phyloP scores from a whole-genome alignment of 352 stramenopile genomes.

The Pythium oligandrum region DNA sequence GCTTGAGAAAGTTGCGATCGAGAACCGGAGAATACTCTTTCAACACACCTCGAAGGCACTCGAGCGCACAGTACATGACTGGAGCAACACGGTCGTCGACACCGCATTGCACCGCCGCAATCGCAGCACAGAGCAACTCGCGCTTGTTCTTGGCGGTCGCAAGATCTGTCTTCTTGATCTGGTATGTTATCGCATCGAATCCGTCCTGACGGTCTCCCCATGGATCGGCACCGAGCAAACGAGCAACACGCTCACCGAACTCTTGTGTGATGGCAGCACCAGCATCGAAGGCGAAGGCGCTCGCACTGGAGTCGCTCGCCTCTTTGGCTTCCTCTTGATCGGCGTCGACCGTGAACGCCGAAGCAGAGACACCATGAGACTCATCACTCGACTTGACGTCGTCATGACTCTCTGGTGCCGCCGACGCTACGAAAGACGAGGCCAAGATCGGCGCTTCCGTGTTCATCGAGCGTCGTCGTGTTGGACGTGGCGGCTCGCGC shows the following conservation, averaged over 20 bases:
- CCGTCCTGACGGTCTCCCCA: constrained; percentile 80
- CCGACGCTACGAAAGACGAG: constrained; percentile 28
- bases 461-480: constrained; percentile 14
- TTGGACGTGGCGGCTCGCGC: background rate
- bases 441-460: constrained; percentile 60
- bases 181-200: constrained; percentile 62
- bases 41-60: constrained; percentile 59
- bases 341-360: background rate
- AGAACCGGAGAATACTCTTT: constrained; percentile 56
- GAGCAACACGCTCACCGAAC: constrained; percentile 70
- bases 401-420: constrained; percentile 20
- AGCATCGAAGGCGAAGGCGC: constrained; percentile 39
- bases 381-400: constrained; percentile 6
- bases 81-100: constrained; percentile 72
- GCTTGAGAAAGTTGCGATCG: constrained; percentile 36
- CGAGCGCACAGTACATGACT: constrained; percentile 82
- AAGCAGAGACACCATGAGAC: no score
- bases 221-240: constrained; percentile 57
- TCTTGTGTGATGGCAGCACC: constrained; percentile 59
- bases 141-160: constrained; percentile 28
- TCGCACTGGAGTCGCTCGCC: constrained; percentile 4
- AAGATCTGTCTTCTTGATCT: constrained; percentile 64
- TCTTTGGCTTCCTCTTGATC: constrained; percentile 7
- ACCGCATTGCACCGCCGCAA: constrained; percentile 65
- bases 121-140: constrained; percentile 55